phyloP scores from a whole-genome alignment of 1,284 basidiomycete genomes.

The Rhodotorula sp. region DNA sequence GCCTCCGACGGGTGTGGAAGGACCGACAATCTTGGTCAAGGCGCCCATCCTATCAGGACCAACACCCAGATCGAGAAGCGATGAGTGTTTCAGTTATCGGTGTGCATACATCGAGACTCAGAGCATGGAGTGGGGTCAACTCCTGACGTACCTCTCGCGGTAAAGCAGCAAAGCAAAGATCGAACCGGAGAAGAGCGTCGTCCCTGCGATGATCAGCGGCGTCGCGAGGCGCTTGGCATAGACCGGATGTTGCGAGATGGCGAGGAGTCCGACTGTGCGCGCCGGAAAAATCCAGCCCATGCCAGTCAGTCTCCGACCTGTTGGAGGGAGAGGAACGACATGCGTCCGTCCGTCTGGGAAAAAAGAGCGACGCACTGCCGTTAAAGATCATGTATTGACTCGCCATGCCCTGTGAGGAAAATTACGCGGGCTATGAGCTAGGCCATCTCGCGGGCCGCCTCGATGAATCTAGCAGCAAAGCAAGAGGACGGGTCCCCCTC shows the following conservation, averaged over 20 bases:
- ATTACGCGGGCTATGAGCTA: neutral
- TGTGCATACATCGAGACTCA: too few species aligned
- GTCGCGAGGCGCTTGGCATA: conserved; percentile 28
- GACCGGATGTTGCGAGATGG: conserved; percentile 37
- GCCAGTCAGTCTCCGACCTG: too few species aligned
- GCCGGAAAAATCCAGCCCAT: too few species aligned
- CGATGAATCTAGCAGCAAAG: neutral
- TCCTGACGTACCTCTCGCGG: conserved; percentile 18
- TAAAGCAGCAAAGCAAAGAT: conserved; percentile 39
- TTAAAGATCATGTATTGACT: conserved; percentile 34
- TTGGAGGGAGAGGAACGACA: neutral
- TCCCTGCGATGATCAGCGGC: conserved; percentile 33
- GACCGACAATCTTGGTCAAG: conserved; percentile 33
- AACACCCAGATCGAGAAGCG: rapidly evolving
- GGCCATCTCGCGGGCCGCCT: neutral
- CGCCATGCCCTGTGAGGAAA: conserved; percentile 19
- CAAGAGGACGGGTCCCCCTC: neutral
- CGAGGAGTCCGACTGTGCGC: conserved; percentile 26
- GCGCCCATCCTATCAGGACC: conserved; percentile 17
- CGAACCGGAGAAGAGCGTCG: conserved; percentile 31
- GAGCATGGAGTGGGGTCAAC: too few species aligned
- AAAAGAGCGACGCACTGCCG: conserved; percentile 21
- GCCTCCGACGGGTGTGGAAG: conserved; percentile 33
- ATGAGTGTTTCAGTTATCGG: neutral
- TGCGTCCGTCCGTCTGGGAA: neutral